phyloP scores from a whole-genome alignment of 306 rosid species.

The Fagus sylvatica region DNA sequence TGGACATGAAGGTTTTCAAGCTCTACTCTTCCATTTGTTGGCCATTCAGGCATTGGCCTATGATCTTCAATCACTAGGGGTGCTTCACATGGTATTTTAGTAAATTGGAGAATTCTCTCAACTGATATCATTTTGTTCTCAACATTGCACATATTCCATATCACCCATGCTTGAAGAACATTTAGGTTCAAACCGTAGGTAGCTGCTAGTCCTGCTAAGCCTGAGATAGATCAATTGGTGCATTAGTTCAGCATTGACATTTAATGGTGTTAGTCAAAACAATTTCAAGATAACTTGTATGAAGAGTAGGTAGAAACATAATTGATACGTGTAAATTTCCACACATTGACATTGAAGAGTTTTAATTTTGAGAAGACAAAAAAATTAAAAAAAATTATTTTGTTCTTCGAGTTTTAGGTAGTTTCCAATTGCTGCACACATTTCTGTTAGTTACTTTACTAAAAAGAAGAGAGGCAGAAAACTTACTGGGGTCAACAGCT shows the following conservation, averaged over 20 bases:
- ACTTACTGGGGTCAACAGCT: conserved; percentile 74
- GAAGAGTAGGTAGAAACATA: no score
- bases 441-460: conserved; percentile 2
- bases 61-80: conserved; percentile 50
- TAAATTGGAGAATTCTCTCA: conserved; percentile 78
- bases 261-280: not conserved
- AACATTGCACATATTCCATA: conserved; percentile 89
- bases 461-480: conserved; percentile 14
- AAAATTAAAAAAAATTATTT: not conserved
- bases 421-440: conserved; percentile 1
- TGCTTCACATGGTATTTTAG: conserved; percentile 66
- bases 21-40: conserved; percentile 62
- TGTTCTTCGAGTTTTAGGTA: not conserved
- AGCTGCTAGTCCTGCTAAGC: conserved; percentile 84
- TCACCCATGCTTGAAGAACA: conserved; percentile 88
- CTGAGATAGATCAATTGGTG: conserved; percentile 41
- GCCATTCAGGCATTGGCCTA: conserved; percentile 78
- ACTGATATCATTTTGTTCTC: conserved; percentile 94
- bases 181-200: conserved; percentile 75
- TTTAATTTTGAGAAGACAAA: not conserved
- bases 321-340: no score
- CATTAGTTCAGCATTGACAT: not conserved
- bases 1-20: conserved; percentile 58
- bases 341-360: not conserved
- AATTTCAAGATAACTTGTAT: not conserved